A percentile compares a stretch with the other conserved stretches of the same genome.
Evolutionary conservation across 169 alveolate genomes (phyloP).

Genomic region (Babesia divergens): DNA sequence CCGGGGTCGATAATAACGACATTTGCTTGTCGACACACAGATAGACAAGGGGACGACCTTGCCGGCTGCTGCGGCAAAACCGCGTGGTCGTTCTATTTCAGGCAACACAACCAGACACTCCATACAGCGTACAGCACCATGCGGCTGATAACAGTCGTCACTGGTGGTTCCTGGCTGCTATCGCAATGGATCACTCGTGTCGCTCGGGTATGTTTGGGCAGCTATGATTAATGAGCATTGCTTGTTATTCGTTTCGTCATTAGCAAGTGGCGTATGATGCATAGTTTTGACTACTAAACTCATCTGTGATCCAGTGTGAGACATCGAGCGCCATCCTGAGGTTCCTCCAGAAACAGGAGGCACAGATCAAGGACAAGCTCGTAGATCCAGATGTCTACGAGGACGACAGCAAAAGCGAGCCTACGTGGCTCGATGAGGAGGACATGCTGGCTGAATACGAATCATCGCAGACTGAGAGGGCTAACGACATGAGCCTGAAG

Average conservation of each 20-base stretch:
- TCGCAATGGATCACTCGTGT: not conserved
- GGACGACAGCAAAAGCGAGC: constrained; percentile 39
- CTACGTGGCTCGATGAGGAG: constrained; percentile 60
- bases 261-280: not conserved
- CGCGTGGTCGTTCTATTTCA: not conserved
- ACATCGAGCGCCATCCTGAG: constrained; percentile 25
- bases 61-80: not conserved
- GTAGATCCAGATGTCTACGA: constrained; percentile 10
- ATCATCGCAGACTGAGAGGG: constrained; percentile 58
- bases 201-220: not conserved
- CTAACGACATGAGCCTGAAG: constrained; percentile 43
- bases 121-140: not conserved
- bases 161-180: not conserved
- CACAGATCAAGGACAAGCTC: constrained; percentile 24
- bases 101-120: not conserved
- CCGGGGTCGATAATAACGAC: not conserved
- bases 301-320: not conserved
- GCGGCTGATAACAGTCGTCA: not conserved
- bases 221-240: not conserved
- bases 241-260: not conserved
- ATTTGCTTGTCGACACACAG: not conserved
- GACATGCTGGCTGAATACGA: constrained; percentile 52
- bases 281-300: not conserved
- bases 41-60: not conserved
- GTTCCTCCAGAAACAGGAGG: constrained; percentile 25